These are phyloP conservation scores for Geotrichum ghanense DNA, from an alignment of 805 yeast species.

Conservation along the genomic window DNA sequence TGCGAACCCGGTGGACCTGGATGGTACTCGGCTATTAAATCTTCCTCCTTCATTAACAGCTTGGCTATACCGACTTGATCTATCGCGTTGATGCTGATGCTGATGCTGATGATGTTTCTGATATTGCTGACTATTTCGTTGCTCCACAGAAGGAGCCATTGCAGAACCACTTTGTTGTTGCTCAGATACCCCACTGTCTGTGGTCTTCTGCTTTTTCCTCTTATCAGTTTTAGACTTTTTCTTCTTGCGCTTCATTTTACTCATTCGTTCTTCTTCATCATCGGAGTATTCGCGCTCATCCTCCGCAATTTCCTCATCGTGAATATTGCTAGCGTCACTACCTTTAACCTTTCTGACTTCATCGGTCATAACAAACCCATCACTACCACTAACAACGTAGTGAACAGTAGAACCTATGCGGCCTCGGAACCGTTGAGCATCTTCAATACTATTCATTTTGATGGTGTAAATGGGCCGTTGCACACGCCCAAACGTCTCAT, in stretches of 20 bases:
- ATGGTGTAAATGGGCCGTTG: constrained; percentile 75
- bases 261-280: constrained; percentile 76
- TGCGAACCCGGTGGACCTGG: not conserved
- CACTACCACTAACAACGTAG: constrained; percentile 72
- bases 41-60: not conserved
- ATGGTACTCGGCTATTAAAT: not conserved
- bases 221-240: constrained; percentile 36
- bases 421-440: constrained; percentile 35
- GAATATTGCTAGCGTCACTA: constrained; percentile 87
- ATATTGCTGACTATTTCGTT: not conserved
- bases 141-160: no score
- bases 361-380: constrained; percentile 61
- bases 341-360: constrained; percentile 63
- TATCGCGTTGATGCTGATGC: not conserved
- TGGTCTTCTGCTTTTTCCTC: constrained; percentile 10
- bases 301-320: constrained; percentile 88
- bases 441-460: constrained; percentile 44
- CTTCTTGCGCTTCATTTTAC: constrained; percentile 52
- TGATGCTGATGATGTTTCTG: not conserved
- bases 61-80: not conserved
- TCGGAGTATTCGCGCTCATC: constrained; percentile 94
- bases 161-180: no score
- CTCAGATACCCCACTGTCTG: not conserved
- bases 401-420: constrained; percentile 47
- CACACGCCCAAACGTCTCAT: constrained; percentile 84